Evolutionary conservation across 768 basidiomycete species (phyloP).

Genomic region (Serendipita vermifera): DNA sequence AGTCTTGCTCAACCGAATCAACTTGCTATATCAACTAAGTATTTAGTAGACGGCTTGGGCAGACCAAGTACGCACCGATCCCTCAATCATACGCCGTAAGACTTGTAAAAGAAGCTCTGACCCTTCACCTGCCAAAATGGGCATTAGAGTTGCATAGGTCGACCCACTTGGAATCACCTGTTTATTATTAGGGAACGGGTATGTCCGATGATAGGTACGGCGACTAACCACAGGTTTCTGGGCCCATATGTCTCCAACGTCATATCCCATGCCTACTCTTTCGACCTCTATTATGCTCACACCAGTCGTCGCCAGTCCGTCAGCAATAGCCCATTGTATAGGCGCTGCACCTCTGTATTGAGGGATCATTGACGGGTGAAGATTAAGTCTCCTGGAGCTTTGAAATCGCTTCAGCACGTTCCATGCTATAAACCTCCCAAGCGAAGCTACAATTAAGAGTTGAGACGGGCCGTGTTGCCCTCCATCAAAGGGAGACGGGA

Average conservation of each 20-base stretch:
- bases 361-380: slow-evolving; percentile 83
- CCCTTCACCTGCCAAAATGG: slow-evolving; percentile 46
- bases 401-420: slow-evolving; percentile 50
- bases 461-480: slow-evolving; percentile 29
- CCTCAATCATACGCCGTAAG: slow-evolving; percentile 47
- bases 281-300: slow-evolving; percentile 73
- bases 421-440: slow-evolving; percentile 69
- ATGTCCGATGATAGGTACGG: background rate
- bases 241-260: slow-evolving; percentile 63
- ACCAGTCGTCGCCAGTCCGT: slow-evolving; percentile 54
- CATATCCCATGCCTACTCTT: slow-evolving; percentile 55
- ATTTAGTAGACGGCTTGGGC: slow-evolving; percentile 3
- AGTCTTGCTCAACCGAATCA: slow-evolving; percentile 35
- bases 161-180: slow-evolving; percentile 42
- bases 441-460: slow-evolving; percentile 76
- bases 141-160: slow-evolving; percentile 44
- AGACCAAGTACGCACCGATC: slow-evolving; percentile 31
- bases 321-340: slow-evolving; percentile 68
- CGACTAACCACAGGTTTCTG: slow-evolving; percentile 38
- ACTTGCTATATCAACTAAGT: slow-evolving; percentile 28
- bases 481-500: slow-evolving; percentile 21
- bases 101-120: slow-evolving; percentile 60
- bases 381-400: slow-evolving; percentile 51
- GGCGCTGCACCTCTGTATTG: slow-evolving; percentile 83
- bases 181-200: background rate